These are phyloP conservation scores for Chaetomium tenue DNA, from an alignment of 495 filamentous ascomycete species.

Conservation along the genomic window DNA sequence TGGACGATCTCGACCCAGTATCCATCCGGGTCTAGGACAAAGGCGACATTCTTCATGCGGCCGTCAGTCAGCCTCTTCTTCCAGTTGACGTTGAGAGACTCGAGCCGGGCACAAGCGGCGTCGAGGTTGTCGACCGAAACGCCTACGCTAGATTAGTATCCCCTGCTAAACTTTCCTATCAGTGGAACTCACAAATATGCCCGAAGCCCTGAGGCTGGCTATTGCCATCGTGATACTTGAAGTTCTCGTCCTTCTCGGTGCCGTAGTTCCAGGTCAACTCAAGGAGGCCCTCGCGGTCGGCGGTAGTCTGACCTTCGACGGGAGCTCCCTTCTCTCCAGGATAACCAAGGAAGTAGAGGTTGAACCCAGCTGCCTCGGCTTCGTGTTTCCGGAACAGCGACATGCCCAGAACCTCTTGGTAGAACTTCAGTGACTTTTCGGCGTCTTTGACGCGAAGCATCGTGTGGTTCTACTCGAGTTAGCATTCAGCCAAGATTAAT, in stretches of 20 bases:
- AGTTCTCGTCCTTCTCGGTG: conserved; percentile 81
- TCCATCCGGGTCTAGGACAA: conserved; percentile 86
- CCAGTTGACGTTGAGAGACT: conserved; percentile 77
- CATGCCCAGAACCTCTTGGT: conserved; percentile 90
- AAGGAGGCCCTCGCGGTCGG: conserved; percentile 75
- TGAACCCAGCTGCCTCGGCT: conserved; percentile 69
- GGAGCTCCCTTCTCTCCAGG: conserved; percentile 50
- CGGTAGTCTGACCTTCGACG: conserved; percentile 49
- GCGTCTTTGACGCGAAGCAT: conserved; percentile 95
- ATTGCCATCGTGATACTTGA: conserved; percentile 92
- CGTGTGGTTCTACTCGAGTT: conserved; percentile 66
- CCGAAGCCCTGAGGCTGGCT: conserved; percentile 89
- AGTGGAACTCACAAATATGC: conserved; percentile 67
- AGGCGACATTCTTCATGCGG: conserved; percentile 92
- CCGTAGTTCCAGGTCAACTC: conserved; percentile 98
- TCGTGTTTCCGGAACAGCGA: conserved; percentile 69
- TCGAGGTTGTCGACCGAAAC: conserved; percentile 87
- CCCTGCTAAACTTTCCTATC: neutral
- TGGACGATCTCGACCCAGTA: conserved; percentile 94
- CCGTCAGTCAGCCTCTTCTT: conserved; percentile 94
- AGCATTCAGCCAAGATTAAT: conserved; percentile 37
- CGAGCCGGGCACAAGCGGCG: conserved; percentile 80
- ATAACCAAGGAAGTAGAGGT: conserved; percentile 92
- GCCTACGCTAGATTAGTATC: conserved; percentile 47
- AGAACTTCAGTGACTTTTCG: conserved; percentile 81